A percentile compares a stretch with the other conserved stretches of the same genome.
Conservation (phyloP, 177 flowering plant genomes). For the Tripterygium wilfordii region DNA sequence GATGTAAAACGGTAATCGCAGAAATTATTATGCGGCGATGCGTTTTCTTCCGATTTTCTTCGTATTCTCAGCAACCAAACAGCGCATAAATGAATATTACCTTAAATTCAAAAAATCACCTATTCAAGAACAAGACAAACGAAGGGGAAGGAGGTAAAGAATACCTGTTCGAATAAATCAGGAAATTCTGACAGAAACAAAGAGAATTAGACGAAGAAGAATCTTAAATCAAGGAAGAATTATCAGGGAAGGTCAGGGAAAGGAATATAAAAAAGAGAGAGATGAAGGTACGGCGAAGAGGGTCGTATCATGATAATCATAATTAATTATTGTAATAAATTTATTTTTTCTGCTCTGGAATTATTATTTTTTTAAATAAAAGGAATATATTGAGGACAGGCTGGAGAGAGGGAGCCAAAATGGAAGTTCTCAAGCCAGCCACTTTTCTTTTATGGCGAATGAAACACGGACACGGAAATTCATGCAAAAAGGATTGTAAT, state of each 20-base stretch:
- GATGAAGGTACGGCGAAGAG: conserved; percentile 17
- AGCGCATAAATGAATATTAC: too few relatives aligned
- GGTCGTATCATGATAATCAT: conserved; percentile 5
- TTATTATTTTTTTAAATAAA: too few relatives aligned
- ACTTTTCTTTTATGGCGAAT: background rate
- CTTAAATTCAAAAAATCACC: background rate
- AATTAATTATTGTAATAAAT: background rate
- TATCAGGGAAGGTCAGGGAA: conserved; percentile 1
- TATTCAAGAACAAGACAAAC: background rate
- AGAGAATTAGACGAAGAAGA: background rate
- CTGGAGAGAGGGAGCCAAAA: conserved; percentile 8
- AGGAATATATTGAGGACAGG: conserved; percentile 8
- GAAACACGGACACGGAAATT: conserved; percentile 5
- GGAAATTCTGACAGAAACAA: background rate
- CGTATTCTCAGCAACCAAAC: too few relatives aligned
- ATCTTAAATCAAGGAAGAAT: conserved; percentile 8
- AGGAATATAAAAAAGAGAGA: background rate
- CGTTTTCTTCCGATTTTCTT: too few relatives aligned
- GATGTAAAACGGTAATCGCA: too few relatives aligned
- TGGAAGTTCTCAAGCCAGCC: background rate
- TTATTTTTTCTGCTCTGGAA: too few relatives aligned
- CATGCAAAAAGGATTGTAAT: too few relatives aligned
- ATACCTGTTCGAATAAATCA: background rate
- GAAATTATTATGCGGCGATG: too few relatives aligned
- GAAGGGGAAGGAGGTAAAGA: background rate